Evolutionary conservation across 2,329 filamentous ascomycete species (phyloP).

Genomic region (Chaetothyriales sp.): DNA sequence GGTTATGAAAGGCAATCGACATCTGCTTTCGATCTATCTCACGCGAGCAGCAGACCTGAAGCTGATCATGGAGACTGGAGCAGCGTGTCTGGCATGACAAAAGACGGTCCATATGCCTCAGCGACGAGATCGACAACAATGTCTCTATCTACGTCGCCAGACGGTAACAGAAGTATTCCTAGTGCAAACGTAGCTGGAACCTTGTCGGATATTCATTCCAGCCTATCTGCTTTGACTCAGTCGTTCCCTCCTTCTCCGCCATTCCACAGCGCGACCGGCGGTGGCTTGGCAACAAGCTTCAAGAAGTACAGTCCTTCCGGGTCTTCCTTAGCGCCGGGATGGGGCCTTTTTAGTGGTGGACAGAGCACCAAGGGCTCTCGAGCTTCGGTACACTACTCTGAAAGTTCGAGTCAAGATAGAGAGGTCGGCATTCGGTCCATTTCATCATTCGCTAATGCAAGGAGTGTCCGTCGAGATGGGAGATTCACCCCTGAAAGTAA

Average conservation of each 20-base stretch:
- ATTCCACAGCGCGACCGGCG: slow-evolving; percentile 8
- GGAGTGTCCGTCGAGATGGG: slow-evolving; percentile 1
- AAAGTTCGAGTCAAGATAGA: slow-evolving; percentile 9
- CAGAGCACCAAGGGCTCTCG: slow-evolving; percentile 7
- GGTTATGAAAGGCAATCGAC: not conserved
- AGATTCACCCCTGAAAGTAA: not conserved
- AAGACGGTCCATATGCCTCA: not conserved
- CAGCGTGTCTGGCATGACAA: not conserved
- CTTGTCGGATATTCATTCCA: slow-evolving; percentile 12
- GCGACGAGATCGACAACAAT: slow-evolving; percentile 5
- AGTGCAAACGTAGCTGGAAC: slow-evolving; percentile 6
- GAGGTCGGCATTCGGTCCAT: slow-evolving; percentile 6
- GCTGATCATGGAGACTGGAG: not conserved
- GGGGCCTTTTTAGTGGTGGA: slow-evolving; percentile 9
- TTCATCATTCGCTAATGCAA: slow-evolving; percentile 4
- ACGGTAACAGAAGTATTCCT: slow-evolving; percentile 11
- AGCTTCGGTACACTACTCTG: slow-evolving; percentile 7
- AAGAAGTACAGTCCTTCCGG: slow-evolving; percentile 16
- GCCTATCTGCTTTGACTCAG: slow-evolving; percentile 16
- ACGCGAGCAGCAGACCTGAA: not conserved
- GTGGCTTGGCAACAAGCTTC: slow-evolving; percentile 7
- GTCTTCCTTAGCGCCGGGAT: slow-evolving; percentile 8
- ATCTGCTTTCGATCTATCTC: not conserved
- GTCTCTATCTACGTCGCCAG: slow-evolving; percentile 18
- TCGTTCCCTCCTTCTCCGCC: slow-evolving; percentile 17